A percentile compares a stretch with the other conserved stretches of the same genome.
Conservation (phyloP, 1,139 yeast species). For the Pichia sp. region DNA sequence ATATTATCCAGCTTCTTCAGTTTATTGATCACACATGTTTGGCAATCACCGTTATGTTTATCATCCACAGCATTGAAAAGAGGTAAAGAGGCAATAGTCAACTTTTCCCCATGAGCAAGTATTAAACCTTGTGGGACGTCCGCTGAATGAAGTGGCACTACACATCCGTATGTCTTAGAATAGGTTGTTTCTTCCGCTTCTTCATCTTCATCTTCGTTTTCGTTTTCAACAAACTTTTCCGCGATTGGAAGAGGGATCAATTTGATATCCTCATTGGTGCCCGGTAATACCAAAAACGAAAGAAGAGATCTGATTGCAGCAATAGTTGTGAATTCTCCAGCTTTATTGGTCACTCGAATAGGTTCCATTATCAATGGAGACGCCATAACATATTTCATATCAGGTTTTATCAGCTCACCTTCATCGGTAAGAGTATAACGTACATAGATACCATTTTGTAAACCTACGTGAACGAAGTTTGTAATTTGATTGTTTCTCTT, state of each 20-base stretch:
- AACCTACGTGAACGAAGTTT: slow-evolving; percentile 61
- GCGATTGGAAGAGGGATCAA: slow-evolving; percentile 40
- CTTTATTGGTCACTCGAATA: slow-evolving; percentile 36
- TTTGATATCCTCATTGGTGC: slow-evolving; percentile 31
- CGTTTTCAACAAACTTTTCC: slow-evolving; percentile 15
- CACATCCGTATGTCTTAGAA: slow-evolving; percentile 26
- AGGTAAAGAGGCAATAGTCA: slow-evolving; percentile 61
- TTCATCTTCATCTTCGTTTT: slow-evolving; percentile 6
- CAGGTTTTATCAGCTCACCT: slow-evolving; percentile 64
- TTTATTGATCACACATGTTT: slow-evolving; percentile 22
- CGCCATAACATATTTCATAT: slow-evolving; percentile 72
- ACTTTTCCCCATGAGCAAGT: slow-evolving; percentile 49
- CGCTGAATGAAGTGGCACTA: slow-evolving; percentile 54
- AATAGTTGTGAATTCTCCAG: background rate
- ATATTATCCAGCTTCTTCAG: slow-evolving; percentile 45
- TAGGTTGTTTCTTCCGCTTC: slow-evolving; percentile 2
- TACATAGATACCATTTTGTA: slow-evolving; percentile 76
- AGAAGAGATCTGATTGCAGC: slow-evolving; percentile 7
- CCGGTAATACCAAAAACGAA: slow-evolving; percentile 14
- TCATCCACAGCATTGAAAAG: slow-evolving; percentile 4
- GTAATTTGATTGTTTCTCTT: slow-evolving; percentile 7
- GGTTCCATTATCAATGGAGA: slow-evolving; percentile 24
- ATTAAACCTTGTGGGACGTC: slow-evolving; percentile 62
- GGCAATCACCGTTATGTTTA: background rate
- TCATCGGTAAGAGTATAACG: slow-evolving; percentile 52